Conservation (phyloP, 179 eudicot species). For the Beta corolliflora region DNA sequence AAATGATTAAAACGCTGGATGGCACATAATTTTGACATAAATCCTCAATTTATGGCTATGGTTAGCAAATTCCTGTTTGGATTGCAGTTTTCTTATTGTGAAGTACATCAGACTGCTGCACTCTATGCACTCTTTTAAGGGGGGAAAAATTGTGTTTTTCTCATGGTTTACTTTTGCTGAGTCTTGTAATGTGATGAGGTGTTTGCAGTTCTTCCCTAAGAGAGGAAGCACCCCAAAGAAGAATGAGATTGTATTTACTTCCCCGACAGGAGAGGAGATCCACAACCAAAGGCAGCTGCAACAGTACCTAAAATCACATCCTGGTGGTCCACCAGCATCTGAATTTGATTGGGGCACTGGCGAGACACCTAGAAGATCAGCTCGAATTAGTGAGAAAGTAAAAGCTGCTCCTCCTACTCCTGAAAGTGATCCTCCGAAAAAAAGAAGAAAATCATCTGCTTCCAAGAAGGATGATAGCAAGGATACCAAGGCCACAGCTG, state of each 20-base stretch:
- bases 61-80: no score
- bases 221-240: conserved; percentile 77
- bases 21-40: no score
- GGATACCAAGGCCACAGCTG: conserved; percentile 38
- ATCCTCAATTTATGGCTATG: no score
- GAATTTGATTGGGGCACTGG: conserved; percentile 97
- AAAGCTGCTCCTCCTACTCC: conserved; percentile 53
- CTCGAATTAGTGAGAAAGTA: conserved; percentile 75
- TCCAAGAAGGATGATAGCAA: conserved; percentile 59
- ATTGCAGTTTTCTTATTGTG: no score
- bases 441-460: conserved; percentile 47
- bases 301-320: conserved; percentile 81
- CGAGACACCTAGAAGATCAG: conserved; percentile 85
- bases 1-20: no score
- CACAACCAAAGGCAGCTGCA: conserved; percentile 70
- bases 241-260: conserved; percentile 68
- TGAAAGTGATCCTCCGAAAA: conserved; percentile 61
- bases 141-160: background rate
- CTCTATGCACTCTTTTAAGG: background rate
- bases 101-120: background rate
- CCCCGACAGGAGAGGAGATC: conserved; percentile 96
- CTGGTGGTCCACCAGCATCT: conserved; percentile 69
- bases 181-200: conserved; percentile 13
- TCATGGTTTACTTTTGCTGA: conserved; percentile 18
- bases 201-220: conserved; percentile 71